Evolutionary conservation across 768 basidiomycete species (phyloP).

Genomic region (Tephrocybe sp.): DNA sequence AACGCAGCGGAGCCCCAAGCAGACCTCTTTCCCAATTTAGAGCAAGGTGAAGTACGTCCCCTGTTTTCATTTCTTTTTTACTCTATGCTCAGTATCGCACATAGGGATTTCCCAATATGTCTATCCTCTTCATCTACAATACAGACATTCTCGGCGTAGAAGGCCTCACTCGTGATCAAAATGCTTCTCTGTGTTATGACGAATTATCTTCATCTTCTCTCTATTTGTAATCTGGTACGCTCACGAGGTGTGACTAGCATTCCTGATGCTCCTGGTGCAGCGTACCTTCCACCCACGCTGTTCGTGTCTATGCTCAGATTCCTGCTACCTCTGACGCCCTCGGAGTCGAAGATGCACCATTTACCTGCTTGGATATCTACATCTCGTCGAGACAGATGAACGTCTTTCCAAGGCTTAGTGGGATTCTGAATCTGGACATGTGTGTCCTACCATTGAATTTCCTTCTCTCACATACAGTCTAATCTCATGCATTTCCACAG

Average conservation of each 20-base stretch:
- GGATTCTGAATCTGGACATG: conserved; percentile 5
- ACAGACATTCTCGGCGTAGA: too few species aligned
- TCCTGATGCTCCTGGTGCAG: not conserved
- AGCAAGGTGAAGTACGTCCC: too few species aligned
- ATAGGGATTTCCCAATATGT: too few species aligned
- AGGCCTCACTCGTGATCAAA: too few species aligned
- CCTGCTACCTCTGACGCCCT: conserved; percentile 3
- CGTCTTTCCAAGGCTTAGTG: conserved; percentile 8
- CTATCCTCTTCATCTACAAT: too few species aligned
- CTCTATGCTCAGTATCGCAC: too few species aligned
- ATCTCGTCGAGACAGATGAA: conserved; percentile 9
- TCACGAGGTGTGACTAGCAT: conserved; percentile 8
- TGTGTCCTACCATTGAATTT: not conserved
- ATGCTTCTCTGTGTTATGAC: too few species aligned
- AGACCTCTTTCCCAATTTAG: too few species aligned
- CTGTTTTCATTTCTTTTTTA: too few species aligned
- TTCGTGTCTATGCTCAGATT: conserved; percentile 15
- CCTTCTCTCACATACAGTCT: not conserved
- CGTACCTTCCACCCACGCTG: conserved; percentile 13
- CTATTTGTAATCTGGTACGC: too few species aligned
- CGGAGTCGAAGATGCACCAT: conserved; percentile 7
- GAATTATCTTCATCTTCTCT: too few species aligned
- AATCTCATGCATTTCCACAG: not conserved
- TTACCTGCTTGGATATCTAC: conserved; percentile 16
- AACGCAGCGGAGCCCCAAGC: too few species aligned